Percentiles rank a stretch among this genome's conserved stretches.
phyloP scores from a whole-genome alignment of 1,284 basidiomycete genomes.

The Ceratobasidium sp. region DNA sequence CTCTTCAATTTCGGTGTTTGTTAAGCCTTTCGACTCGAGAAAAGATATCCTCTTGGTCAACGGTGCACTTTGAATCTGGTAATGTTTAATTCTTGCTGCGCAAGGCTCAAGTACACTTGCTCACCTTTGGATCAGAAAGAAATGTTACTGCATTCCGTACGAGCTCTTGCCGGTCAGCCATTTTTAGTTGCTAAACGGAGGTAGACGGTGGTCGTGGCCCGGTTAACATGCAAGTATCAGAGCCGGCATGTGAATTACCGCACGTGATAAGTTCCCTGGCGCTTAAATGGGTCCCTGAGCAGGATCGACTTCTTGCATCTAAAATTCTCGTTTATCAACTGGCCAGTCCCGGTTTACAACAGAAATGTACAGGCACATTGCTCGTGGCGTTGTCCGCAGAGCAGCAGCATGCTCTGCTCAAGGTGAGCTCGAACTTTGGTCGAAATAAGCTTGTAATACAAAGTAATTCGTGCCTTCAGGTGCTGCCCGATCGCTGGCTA shows the following conservation, averaged over 20 bases:
- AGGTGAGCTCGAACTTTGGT: not conserved
- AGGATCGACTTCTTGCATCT: slow-evolving; percentile 21
- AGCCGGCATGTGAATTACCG: slow-evolving; percentile 36
- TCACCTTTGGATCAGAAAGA: slow-evolving; percentile 80
- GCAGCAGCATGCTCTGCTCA: slow-evolving; percentile 20
- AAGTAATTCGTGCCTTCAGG: slow-evolving; percentile 8
- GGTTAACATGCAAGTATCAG: slow-evolving; percentile 1
- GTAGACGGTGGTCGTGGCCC: slow-evolving; percentile 4
- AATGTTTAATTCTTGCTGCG: not conserved
- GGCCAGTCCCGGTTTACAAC: slow-evolving; percentile 16
- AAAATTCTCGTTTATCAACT: slow-evolving; percentile 40
- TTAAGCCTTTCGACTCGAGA: slow-evolving; percentile 93
- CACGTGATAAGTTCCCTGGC: slow-evolving; percentile 28
- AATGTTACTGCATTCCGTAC: slow-evolving; percentile 85
- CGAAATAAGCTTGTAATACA: not conserved
- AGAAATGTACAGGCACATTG: slow-evolving; percentile 44
- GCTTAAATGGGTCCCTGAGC: slow-evolving; percentile 20
- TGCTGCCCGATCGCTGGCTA: slow-evolving; percentile 40
- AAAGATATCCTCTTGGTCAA: slow-evolving; percentile 91
- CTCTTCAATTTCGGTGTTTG: slow-evolving; percentile 86
- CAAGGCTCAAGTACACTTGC: slow-evolving; percentile 47
- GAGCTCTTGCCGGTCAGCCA: slow-evolving; percentile 66
- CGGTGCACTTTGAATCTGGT: slow-evolving; percentile 78
- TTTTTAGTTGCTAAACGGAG: slow-evolving; percentile 58
- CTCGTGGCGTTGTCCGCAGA: slow-evolving; percentile 32